Evolutionary conservation across 129 eudicot species (phyloP), one percentile per base, ranked within the genome.

Genomic region (Mikania micrantha): DNA sequence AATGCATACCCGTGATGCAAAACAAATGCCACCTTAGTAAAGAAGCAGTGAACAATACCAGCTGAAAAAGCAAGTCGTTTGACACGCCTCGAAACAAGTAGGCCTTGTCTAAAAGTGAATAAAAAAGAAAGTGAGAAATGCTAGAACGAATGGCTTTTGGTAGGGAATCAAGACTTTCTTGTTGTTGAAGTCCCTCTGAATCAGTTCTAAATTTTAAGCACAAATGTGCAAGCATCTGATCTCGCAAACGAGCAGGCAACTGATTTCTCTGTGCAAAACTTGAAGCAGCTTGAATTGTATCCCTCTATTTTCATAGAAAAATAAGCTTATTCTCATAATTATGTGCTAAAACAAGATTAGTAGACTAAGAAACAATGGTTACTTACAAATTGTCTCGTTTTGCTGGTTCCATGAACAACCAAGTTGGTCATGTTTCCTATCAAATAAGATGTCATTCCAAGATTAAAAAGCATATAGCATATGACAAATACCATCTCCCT

Each of bases 101-200:
- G 8, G 82, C 98, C 73, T 79, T 80, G 8, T 93, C 92, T 29
- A 88, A 71, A 11, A 88, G 82, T n/a, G 86, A 71, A 75, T 88
- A 86, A 79, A 93, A 93, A 71, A 93, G 98, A 77, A 84, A 90
- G 73, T 86, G 84, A 4, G 95, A 88, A 77, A 93, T 84, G 76
- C 98, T 88, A 12, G 98, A 93, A 2, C 96, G 85, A 50, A 93
- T 93, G 39, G 98, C 98, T 83, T 88, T 93, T 27, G 98, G 98
- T 76, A 93, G 96, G n/a, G 90, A 80, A 74, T 93, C 96, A 22
- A 93, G 95, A 13, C 84, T 84, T 77, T 88, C 98, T 69, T 93
- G 96, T 79, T 93, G 98, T 65, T 88, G 96, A 60, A 93, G 81
- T 39, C 98, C 98, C 79, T 93, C 96, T 9, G 95, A 88, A 83